Conservation (phyloP, 176 grass and related monocot species). For the Secale cereale region DNA sequence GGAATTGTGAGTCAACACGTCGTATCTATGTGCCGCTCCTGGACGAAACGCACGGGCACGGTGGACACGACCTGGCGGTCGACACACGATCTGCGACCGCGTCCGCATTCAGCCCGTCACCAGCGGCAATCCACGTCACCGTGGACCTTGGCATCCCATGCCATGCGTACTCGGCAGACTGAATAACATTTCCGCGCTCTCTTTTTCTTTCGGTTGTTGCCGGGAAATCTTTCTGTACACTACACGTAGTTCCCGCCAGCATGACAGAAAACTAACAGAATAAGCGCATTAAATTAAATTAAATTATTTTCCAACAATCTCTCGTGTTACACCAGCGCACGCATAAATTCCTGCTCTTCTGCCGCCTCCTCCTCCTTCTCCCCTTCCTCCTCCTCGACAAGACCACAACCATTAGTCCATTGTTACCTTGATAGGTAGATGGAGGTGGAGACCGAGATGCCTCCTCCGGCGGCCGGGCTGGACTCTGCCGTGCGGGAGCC, state of each 20-base stretch:
- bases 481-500: background rate
- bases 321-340: slow-evolving; percentile 1
- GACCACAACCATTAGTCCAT: background rate
- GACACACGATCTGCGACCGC: background rate
- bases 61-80: background rate
- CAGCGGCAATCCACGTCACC: background rate
- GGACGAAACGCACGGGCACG: background rate
- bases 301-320: background rate
- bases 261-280: background rate
- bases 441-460: slow-evolving; percentile 34
- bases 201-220: too few species aligned
- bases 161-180: background rate
- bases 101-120: background rate
- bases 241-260: background rate
- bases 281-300: background rate
- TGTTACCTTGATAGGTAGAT: slow-evolving; percentile 7
- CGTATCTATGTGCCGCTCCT: background rate
- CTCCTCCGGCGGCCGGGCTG: background rate
- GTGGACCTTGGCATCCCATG: background rate
- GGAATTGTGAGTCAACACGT: background rate
- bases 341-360: slow-evolving; percentile 14
- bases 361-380: background rate
- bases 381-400: background rate
- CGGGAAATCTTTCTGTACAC: background rate
- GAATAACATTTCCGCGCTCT: background rate